These are phyloP conservation scores for Neltuma alba DNA, from an alignment of 306 rosid species.

Conservation along the genomic window DNA sequence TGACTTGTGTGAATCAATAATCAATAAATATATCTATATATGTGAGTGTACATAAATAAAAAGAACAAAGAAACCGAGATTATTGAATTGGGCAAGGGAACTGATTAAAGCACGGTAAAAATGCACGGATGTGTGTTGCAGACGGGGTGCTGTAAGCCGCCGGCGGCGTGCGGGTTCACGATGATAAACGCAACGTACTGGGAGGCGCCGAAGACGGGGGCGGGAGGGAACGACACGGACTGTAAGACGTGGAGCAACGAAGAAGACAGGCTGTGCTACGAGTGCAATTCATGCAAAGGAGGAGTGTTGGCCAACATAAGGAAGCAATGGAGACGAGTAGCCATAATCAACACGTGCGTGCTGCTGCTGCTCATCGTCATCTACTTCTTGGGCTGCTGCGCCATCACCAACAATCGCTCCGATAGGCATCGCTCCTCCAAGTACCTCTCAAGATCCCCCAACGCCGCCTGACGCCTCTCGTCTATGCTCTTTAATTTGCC, in stretches of 20 bases:
- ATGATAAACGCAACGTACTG: constrained; percentile 62
- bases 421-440: constrained; percentile 18
- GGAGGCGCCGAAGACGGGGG: constrained; percentile 52
- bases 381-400: constrained; percentile 68
- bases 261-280: constrained; percentile 46
- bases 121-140: neutral
- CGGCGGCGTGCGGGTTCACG: constrained; percentile 58
- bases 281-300: constrained; percentile 80
- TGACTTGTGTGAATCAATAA: neutral
- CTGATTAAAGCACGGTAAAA: too few relatives aligned
- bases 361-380: constrained; percentile 39
- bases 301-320: constrained; percentile 64
- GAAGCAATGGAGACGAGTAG: constrained; percentile 57
- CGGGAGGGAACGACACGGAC: constrained; percentile 41
- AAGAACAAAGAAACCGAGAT: neutral
- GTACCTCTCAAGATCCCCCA: neutral
- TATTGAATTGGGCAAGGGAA: too few relatives aligned
- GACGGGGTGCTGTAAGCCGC: constrained; percentile 89
- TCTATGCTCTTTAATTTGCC: too few relatives aligned
- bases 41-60: neutral
- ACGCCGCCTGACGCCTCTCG: neutral
- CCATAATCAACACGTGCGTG: constrained; percentile 52
- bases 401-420: constrained; percentile 45
- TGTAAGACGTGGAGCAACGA: constrained; percentile 63
- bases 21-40: neutral